Evolutionary conservation across 306 rosid genomes (phyloP).

Genomic region (Vigna nakashimae): DNA sequence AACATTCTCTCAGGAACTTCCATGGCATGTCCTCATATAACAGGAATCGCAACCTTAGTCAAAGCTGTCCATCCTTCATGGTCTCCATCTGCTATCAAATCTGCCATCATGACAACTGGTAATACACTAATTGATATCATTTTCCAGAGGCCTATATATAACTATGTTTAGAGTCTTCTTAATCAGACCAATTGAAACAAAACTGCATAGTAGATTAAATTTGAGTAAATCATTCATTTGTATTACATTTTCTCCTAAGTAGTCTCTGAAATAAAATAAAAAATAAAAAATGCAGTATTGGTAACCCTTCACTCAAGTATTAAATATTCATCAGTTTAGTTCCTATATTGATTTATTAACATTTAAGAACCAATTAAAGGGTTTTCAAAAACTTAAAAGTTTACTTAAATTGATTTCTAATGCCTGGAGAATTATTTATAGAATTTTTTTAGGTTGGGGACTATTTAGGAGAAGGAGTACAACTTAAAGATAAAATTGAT

Average conservation of each 20-base stretch:
- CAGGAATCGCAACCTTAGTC: slow-evolving; percentile 84
- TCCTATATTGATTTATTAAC: neutral
- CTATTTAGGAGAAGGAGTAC: no score
- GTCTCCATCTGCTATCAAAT: slow-evolving; percentile 86
- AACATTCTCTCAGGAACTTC: slow-evolving; percentile 87
- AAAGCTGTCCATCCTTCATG: slow-evolving; percentile 85
- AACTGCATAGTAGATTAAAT: neutral
- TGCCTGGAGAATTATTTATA: no score
- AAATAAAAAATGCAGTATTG: no score
- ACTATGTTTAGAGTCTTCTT: neutral
- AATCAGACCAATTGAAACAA: slow-evolving; percentile 3
- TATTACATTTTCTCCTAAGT: neutral
- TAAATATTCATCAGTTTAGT: no score
- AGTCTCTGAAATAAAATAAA: neutral
- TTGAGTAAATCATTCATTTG: neutral
- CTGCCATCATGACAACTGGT: slow-evolving; percentile 96
- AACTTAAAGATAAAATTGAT: neutral
- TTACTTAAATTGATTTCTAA: neutral
- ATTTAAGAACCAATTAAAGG: neutral
- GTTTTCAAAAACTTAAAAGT: neutral
- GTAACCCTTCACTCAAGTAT: no score
- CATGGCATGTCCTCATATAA: slow-evolving; percentile 90
- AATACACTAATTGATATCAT: neutral
- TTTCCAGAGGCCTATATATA: slow-evolving; percentile 27
- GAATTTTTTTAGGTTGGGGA: no score